These are phyloP conservation scores for Apiotrichum gracile DNA, from an alignment of 1,284 basidiomycete species.

Conservation along the genomic window DNA sequence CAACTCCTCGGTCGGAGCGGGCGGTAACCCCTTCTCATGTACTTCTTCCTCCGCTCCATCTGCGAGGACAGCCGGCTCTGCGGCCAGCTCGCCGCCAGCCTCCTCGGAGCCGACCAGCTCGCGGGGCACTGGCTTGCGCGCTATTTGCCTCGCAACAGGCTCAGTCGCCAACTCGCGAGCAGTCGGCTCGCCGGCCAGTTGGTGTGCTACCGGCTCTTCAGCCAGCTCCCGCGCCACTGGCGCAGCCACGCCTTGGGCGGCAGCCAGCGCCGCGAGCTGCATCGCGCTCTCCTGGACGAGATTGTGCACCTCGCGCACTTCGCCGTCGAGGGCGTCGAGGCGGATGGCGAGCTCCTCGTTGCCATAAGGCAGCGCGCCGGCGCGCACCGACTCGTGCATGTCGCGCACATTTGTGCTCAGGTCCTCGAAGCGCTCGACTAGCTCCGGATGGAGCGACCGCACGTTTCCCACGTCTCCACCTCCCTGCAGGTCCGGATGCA, in stretches of 20 bases:
- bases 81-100: too few species aligned
- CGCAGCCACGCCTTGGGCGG: neutral
- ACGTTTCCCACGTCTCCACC: too few species aligned
- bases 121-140: too few species aligned
- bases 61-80: too few species aligned
- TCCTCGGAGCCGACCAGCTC: too few species aligned
- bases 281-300: neutral
- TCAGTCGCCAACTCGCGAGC: too few species aligned
- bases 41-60: conserved; percentile 21
- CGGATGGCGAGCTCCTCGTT: neutral
- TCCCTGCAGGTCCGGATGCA: too few species aligned
- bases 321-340: conserved; percentile 5
- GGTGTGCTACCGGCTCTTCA: too few species aligned
- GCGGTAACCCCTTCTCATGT: conserved; percentile 4
- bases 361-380: too few species aligned
- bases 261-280: neutral
- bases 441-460: conserved; percentile 49
- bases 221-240: conserved; percentile 17
- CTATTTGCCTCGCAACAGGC: too few species aligned
- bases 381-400: neutral
- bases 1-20: neutral
- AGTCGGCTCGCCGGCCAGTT: too few species aligned
- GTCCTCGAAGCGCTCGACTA: conserved; percentile 1
- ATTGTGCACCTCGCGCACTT: conserved; percentile 7
- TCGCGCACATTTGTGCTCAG: neutral